Evolutionary conservation across 2,329 filamentous ascomycete genomes (phyloP), one percentile per base, ranked within the genome.

Genomic region (Aspergillus sp.): DNA sequence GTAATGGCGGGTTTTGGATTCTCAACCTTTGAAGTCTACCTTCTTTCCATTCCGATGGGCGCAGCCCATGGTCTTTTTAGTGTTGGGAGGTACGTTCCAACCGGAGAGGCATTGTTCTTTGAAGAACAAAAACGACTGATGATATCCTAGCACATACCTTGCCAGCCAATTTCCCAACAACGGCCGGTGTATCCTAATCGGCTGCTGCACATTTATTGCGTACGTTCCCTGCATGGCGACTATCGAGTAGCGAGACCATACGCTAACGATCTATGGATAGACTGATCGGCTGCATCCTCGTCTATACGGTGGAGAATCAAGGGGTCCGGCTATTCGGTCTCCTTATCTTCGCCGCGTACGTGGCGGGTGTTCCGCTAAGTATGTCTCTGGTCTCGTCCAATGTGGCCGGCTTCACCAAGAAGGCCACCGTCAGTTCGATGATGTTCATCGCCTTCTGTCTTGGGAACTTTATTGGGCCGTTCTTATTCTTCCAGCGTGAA

Each of bases 371-470:
- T 14, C 65, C 67, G 2, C 58, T 70, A 11, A 62, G 61, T 1
- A 44, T 70, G 20, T 66, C 62, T 49, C 40, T 67, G 3, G 54
- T 65, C 21, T 64, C 61, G 1, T 64, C 61, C 1, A 70, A 69
- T 53, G 58, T 67, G 25, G 64, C 65, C 6, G 67, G 67, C 3
- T 64, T 65, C 25, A 65, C 67, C 2, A 70, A 70, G 50, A 67
- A 64, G 36, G 63, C 56, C 23, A 61, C 63, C 2, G 58, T 64
- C 2, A 62, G 68, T 0, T 78, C 78, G 0, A 66, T 77, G 7
- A 53, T 82, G 5, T 81, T 81, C 53, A 77, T 76, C 1, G 78
- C 60, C 1, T 65, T 65, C 25, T 65, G 65, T 32, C 50, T 65
- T 40, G 63, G 65, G 2, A 67, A 67, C 40, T 63, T 68, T 32